Evolutionary conservation across 768 basidiomycete species (phyloP), one percentile per base, ranked within the genome.

Genomic region (Suillus subaureus): DNA sequence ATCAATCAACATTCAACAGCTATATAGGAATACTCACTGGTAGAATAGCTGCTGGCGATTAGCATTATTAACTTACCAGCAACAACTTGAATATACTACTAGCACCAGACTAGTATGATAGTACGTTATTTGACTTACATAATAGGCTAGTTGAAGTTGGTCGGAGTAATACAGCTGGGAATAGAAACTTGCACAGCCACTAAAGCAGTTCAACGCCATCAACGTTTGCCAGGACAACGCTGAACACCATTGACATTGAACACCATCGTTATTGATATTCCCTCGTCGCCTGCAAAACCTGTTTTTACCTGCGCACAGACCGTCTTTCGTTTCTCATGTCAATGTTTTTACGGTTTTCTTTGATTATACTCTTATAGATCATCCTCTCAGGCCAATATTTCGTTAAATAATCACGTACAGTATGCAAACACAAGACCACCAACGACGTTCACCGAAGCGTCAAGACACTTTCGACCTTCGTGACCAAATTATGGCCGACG

Each of bases 391-490:
- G 40, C 62, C 39, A 31, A 31, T 55, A 37, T 62, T 56, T 52
- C 52, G 52, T 51, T 54, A 37, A 26, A 15, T 18, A 51, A 54
- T 58, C 33, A 54, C 54, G 23, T 60, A 42, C n/a, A 37, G 6
- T 66, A 76, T 76, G 75, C 64, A 69, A 52, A 68, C 75, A 63
- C 76, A 76, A 65, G 76, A 77, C 63, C 71, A 71, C 35, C 67
- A 57, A 43, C 67, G 23, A 61, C 64, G 66, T 51, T 35, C 68
- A 43, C 67, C 71, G 67, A 79, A 76, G 56, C 80, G 82, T 64
- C 81, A 84, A 70, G 91, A 92, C 63, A 89, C 91, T 33, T 91
- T 86, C 72, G 91, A 93, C 80, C 80, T 92, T 56, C 85, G 89
- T 51, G 87, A 87, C 68, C 85, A 89, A 63, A 86, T 91, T 40